phyloP scores from a whole-genome alignment of 352 stramenopile genomes.

The Phytophthora hybrid region DNA sequence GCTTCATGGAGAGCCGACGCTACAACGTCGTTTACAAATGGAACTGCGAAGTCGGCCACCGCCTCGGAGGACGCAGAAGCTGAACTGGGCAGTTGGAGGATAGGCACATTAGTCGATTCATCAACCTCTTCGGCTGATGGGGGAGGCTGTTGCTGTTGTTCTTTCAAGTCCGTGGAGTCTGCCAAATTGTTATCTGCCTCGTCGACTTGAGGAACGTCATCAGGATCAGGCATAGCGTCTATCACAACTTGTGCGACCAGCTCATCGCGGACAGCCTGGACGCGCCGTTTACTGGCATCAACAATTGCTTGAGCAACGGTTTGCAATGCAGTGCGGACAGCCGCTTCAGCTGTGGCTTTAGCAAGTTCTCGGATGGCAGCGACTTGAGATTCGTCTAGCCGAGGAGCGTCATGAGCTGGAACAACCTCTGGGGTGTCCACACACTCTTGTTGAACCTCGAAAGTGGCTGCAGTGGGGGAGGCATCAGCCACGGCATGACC shows the following conservation, averaged over 20 bases:
- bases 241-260: constrained; percentile 9
- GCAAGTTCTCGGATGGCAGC: constrained; percentile 15
- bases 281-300: constrained; percentile 14
- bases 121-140: neutral
- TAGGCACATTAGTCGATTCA: constrained; percentile 7
- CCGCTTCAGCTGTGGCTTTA: constrained; percentile 14
- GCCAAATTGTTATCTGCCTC: constrained; percentile 6
- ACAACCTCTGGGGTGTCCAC: neutral
- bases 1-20: constrained; percentile 18
- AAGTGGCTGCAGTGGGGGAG: neutral
- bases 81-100: constrained; percentile 11
- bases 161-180: neutral
- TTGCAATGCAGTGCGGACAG: constrained; percentile 15
- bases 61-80: neutral
- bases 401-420: constrained; percentile 6
- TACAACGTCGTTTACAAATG: constrained; percentile 24
- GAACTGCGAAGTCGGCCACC: constrained; percentile 2
- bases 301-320: constrained; percentile 16
- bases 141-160: neutral
- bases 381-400: neutral
- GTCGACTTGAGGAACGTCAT: neutral
- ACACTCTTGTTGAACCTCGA: neutral
- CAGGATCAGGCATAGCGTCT: neutral
- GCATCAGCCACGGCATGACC: constrained; percentile 7
- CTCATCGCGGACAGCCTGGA: constrained; percentile 14